Evolutionary conservation across 2,329 filamentous ascomycete genomes (phyloP).

Genomic region (Exserohilum rostratum): DNA sequence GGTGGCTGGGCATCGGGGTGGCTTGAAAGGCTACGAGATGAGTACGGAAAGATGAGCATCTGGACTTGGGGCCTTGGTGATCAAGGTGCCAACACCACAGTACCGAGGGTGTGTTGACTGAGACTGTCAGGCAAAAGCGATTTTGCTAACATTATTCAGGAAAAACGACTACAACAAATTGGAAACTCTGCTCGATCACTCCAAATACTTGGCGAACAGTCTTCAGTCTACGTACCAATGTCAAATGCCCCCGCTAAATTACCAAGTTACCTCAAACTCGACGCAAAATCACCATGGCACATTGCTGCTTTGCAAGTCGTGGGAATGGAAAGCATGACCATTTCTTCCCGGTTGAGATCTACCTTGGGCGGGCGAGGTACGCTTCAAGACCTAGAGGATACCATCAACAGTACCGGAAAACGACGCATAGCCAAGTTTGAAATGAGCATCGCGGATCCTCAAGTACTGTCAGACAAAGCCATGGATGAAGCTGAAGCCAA

Average conservation of each 20-base stretch:
- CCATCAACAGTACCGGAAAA: conserved; percentile 76
- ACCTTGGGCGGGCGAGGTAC: conserved; percentile 53
- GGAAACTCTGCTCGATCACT: conserved; percentile 78
- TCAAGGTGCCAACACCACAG: conserved; percentile 39
- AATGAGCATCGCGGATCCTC: conserved; percentile 63
- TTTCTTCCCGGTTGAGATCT: conserved; percentile 73
- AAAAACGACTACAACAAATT: conserved; percentile 68
- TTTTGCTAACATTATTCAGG: conserved; percentile 48
- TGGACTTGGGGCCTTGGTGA: conserved; percentile 88
- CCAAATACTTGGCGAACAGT: conserved; percentile 69
- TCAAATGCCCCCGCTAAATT: conserved; percentile 62
- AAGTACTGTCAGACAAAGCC: conserved; percentile 34
- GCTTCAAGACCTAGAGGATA: conserved; percentile 67
- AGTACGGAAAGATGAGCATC: conserved; percentile 85
- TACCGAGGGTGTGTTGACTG: conserved; percentile 51
- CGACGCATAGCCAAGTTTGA: conserved; percentile 78
- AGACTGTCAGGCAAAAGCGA: background rate
- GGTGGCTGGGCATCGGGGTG: conserved; percentile 54
- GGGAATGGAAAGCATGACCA: conserved; percentile 77
- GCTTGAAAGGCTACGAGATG: conserved; percentile 76
- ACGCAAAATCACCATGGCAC: conserved; percentile 76
- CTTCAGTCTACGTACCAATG: conserved; percentile 80
- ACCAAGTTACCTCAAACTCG: conserved; percentile 65
- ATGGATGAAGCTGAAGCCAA: conserved; percentile 29
- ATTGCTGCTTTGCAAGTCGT: conserved; percentile 76